Base-by-base conservation (phyloP, 805 yeast species). In the Tetrapisispora pingtungensis region DNA sequence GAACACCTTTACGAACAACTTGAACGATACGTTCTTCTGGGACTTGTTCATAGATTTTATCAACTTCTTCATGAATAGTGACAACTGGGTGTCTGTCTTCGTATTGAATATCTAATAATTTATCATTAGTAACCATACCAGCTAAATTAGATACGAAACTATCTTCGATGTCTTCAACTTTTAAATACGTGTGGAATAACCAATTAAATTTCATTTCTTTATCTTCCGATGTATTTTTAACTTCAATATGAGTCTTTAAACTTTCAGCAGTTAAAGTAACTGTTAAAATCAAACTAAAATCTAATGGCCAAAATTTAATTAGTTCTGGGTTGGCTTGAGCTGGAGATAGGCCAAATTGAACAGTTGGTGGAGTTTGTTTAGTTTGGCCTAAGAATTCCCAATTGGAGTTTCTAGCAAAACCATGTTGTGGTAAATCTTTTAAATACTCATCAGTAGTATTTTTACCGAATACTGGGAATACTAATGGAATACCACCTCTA, bases 371-470 rank as follows among this genome's bases (percentile, higher is more conserved):
- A 37, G 68, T 64, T 43, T 74, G 80, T 31, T 72, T 71, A 17
- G 82, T 77, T 65, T 87, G 90, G 33, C 98, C 98, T 49, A 93
- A 71, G 55, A 89, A 85, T 64, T 93, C 97, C 98, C 98, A 93
- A 2, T 73, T 68, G 13, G 90, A 80, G 63, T 77, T 82, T 64
- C 98, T 75, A 17, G 96, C 98, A 68, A 93, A 84, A 1, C 98
- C 98, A 61, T 93, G 98, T 68, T 93, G 97, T 17, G 97, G 97
- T 51, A 93, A 74, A 31, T 73, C 62, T 42, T 69, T 71, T 33
- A 88, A 77, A 32, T 68, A 66, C 3, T 84, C 84, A 45, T 69
- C 72, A 7, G 74, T 71, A 28, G 72, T 70, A 51, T 80, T 64
- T 52, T 78, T 88, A 47, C 98, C 97, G 57, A 84, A 84, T 1